phyloP scores from a whole-genome alignment of 2,329 filamentous ascomycete genomes.

The Ophiocordyceps polyrhachis-furcata region DNA sequence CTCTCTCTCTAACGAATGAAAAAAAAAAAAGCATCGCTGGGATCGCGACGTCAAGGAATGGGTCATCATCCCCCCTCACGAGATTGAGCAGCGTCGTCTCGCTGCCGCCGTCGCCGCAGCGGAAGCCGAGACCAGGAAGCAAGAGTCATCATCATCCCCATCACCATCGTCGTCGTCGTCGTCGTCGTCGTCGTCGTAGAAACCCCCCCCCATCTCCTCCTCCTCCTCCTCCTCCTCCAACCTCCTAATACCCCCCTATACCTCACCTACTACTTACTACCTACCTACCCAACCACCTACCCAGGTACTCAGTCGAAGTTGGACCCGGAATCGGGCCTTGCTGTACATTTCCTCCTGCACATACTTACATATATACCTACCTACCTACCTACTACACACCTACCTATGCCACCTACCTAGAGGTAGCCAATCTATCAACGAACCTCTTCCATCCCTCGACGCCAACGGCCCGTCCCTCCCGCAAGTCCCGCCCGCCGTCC shows the following conservation, averaged over 20 bases:
- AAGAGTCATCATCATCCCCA: background rate
- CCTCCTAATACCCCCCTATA: too few relatives aligned
- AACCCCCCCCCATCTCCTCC: too few relatives aligned
- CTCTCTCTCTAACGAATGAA: too few relatives aligned
- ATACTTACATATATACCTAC: background rate
- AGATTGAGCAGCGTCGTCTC: constrained; percentile 6
- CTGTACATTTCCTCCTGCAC: too few relatives aligned
- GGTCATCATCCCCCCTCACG: constrained; percentile 24
- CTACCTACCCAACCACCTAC: too few relatives aligned
- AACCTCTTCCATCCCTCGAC: constrained; percentile 7
- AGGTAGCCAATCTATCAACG: background rate
- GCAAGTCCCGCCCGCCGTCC: constrained; percentile 9
- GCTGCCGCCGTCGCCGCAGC: background rate
- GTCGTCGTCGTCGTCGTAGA: background rate
- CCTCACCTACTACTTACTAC: too few relatives aligned
- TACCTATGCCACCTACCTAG: background rate
- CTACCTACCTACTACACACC: too few relatives aligned
- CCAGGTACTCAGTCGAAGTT: too few relatives aligned
- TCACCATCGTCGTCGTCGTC: background rate
- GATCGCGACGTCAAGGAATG: constrained; percentile 37
- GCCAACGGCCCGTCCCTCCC: constrained; percentile 3
- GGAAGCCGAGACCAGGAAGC: background rate
- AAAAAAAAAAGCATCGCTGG: too few relatives aligned
- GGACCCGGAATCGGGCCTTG: too few relatives aligned
- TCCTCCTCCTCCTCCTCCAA: too few relatives aligned